Percentiles rank a stretch among this genome's conserved stretches.
phyloP scores from a whole-genome alignment of 2,329 filamentous ascomycete species.

The Colletotrichum tanaceti region DNA sequence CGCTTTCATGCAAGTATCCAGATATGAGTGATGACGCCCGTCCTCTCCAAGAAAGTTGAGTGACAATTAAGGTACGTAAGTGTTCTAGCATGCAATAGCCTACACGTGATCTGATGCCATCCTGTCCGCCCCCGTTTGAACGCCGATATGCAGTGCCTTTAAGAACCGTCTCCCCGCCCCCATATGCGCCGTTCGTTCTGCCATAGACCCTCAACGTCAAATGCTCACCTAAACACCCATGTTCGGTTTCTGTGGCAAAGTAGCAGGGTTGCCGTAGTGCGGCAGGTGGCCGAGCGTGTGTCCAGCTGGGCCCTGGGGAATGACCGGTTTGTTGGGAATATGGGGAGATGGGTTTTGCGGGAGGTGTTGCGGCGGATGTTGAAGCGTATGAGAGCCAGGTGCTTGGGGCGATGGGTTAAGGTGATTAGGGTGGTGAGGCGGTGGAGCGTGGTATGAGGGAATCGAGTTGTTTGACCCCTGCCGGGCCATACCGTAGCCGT shows the following conservation, averaged over 20 bases:
- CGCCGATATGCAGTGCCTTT: conserved; percentile 38
- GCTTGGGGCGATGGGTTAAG: conserved; percentile 52
- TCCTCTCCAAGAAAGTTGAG: conserved; percentile 29
- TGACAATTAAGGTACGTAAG: conserved; percentile 40
- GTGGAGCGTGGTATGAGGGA: conserved; percentile 60
- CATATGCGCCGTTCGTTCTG: conserved; percentile 38
- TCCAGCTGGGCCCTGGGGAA: conserved; percentile 54
- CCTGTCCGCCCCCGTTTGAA: conserved; percentile 37
- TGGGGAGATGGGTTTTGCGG: conserved; percentile 56
- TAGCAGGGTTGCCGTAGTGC: conserved; percentile 69
- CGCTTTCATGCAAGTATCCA: conserved; percentile 37
- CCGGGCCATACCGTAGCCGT: conserved; percentile 67
- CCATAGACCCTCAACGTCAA: conserved; percentile 35
- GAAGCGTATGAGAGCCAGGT: conserved; percentile 49
- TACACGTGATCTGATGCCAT: conserved; percentile 36
- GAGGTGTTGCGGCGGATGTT: conserved; percentile 55
- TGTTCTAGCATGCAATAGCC: conserved; percentile 40
- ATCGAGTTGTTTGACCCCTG: conserved; percentile 68
- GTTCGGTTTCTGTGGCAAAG: conserved; percentile 69
- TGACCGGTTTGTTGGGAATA: conserved; percentile 60
- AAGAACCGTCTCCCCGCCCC: neutral
- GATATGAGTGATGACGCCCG: neutral
- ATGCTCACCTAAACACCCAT: conserved; percentile 48
- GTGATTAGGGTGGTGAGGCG: conserved; percentile 52
- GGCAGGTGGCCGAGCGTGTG: conserved; percentile 66